These are phyloP conservation scores for Yamadazyma laniorum DNA, from an alignment of 805 yeast genomes.

Conservation along the genomic window DNA sequence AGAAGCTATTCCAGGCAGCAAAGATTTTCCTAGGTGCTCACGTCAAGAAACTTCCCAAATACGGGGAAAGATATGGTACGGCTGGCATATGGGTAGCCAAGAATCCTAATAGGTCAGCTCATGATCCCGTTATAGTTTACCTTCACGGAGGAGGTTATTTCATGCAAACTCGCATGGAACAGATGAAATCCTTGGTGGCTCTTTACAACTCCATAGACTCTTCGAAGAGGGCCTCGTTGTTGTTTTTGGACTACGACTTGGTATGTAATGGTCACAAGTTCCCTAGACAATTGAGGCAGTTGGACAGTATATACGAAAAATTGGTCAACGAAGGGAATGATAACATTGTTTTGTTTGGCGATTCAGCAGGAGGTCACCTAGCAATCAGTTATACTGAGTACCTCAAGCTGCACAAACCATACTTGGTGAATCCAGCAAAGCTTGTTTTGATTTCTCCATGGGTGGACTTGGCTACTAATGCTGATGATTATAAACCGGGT, in stretches of 20 bases:
- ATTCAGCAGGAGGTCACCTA: conserved; percentile 42
- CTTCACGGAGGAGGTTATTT: conserved; percentile 42
- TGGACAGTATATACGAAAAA: conserved; percentile 23
- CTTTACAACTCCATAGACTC: conserved; percentile 25
- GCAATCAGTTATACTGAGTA: conserved; percentile 29
- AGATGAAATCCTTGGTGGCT: conserved; percentile 25
- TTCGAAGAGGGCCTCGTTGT: conserved; percentile 19
- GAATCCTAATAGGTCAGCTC: conserved; percentile 19
- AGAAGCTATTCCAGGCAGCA: conserved; percentile 8
- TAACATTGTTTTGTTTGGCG: conserved; percentile 36
- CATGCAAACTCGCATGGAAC: conserved; percentile 27
- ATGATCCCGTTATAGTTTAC: conserved; percentile 34
- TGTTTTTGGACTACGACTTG: conserved; percentile 30
- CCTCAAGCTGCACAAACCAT: conserved; percentile 17
- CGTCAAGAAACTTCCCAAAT: conserved; percentile 22
- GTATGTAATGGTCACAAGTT: conserved; percentile 26
- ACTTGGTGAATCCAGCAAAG: conserved; percentile 25
- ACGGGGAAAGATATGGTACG: conserved; percentile 29
- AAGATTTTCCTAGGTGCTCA: neutral
- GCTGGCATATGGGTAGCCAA: conserved; percentile 36
- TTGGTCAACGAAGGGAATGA: conserved; percentile 21
- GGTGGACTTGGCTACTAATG: conserved; percentile 21
- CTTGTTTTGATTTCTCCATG: conserved; percentile 38
- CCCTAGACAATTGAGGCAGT: conserved; percentile 32
- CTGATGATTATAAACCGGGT: conserved; percentile 22